phyloP scores from a whole-genome alignment of 805 yeast species.

The Starmera quercuum region DNA sequence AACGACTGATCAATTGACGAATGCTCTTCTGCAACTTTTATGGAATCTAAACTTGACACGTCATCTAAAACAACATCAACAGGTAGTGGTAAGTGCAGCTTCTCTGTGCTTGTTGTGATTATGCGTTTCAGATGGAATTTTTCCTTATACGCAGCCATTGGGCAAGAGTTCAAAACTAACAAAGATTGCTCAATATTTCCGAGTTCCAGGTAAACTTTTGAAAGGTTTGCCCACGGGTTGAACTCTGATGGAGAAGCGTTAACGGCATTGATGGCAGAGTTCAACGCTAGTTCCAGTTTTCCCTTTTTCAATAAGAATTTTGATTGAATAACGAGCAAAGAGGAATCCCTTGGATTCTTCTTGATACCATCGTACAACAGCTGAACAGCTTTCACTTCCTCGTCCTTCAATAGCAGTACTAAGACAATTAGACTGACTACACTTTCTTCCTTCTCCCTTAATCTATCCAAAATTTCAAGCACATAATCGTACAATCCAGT shows the following conservation, averaged over 20 bases:
- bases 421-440: conserved; percentile 52
- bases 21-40: conserved; percentile 60
- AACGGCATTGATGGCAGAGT: conserved; percentile 55
- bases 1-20: conserved; percentile 54
- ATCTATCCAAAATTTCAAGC: conserved; percentile 45
- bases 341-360: conserved; percentile 45
- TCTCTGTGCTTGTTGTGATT: conserved; percentile 42
- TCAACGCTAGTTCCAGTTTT: conserved; percentile 48
- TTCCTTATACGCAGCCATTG: conserved; percentile 67
- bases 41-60: conserved; percentile 59
- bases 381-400: conserved; percentile 52
- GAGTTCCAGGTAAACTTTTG: conserved; percentile 51
- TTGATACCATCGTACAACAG: conserved; percentile 42
- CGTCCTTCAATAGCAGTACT: conserved; percentile 43
- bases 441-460: conserved; percentile 45
- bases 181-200: conserved; percentile 68
- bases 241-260: conserved; percentile 70
- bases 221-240: conserved; percentile 64
- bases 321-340: conserved; percentile 47
- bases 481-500: conserved; percentile 62
- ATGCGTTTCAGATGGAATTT: conserved; percentile 54
- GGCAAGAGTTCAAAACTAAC: conserved; percentile 69
- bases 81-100: conserved; percentile 70
- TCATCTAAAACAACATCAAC: conserved; percentile 64
- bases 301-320: conserved; percentile 47